These are phyloP conservation scores for Solanum acaule DNA, from an alignment of 257 asterid species.

Conservation along the genomic window DNA sequence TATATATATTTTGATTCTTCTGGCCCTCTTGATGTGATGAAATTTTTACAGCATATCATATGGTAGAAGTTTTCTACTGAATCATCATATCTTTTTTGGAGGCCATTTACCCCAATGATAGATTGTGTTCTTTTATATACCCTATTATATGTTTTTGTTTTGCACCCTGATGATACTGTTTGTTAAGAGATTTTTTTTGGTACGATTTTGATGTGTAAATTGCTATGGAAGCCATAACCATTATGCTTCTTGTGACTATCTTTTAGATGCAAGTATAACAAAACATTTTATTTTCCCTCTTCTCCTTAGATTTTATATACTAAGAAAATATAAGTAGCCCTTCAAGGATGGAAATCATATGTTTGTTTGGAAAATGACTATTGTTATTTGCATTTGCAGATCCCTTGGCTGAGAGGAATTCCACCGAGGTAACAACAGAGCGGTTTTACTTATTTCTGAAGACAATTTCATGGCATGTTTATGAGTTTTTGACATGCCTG, in stretches of 20 bases:
- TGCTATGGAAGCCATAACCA: background rate
- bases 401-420: constrained; percentile 12
- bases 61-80: background rate
- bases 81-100: background rate
- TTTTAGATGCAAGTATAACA: background rate
- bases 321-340: background rate
- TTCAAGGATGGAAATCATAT: background rate
- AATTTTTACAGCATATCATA: background rate
- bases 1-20: too few species aligned
- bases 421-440: constrained; percentile 13
- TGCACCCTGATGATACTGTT: background rate
- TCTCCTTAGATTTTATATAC: background rate
- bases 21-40: background rate
- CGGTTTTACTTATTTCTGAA: background rate
- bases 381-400: constrained; percentile 12
- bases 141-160: background rate
- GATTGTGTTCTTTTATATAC: background rate
- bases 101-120: background rate
- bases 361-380: background rate
- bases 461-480: background rate
- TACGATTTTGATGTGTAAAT: background rate
- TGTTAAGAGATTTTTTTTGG: background rate
- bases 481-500: background rate
- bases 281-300: background rate
- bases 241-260: background rate